phyloP scores from a whole-genome alignment of 768 basidiomycete genomes.

The Lyophyllum decastes region DNA sequence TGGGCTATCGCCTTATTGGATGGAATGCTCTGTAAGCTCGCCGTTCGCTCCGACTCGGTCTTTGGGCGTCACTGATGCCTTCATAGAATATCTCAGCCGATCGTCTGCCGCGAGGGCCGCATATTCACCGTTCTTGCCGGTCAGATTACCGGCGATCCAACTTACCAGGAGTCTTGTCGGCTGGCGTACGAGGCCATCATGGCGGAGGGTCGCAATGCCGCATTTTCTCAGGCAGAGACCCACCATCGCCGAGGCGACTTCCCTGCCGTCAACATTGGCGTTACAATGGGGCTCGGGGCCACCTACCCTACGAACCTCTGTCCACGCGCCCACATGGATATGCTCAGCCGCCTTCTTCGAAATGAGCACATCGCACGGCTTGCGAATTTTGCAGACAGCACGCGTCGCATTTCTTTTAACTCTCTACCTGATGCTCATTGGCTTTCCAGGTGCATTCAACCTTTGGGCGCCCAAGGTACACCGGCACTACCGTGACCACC shows the following conservation, averaged over 20 bases:
- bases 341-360: neutral
- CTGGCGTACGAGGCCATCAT: neutral
- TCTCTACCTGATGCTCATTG: too few relatives aligned
- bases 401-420: too few relatives aligned
- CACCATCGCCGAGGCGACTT: neutral
- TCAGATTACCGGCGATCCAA: neutral
- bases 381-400: neutral
- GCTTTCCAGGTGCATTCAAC: neutral
- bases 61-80: too few relatives aligned
- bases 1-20: neutral
- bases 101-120: neutral
- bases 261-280: conserved; percentile 5
- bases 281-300: conserved; percentile 3
- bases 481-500: neutral
- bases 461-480: neutral
- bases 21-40: too few relatives aligned
- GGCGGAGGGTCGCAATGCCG: neutral
- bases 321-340: neutral
- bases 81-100: neutral
- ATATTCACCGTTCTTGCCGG: neutral
- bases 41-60: too few relatives aligned
- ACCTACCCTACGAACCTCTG: neutral
- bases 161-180: neutral
- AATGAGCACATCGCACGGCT: neutral
- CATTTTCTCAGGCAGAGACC: neutral